Percentiles rank a stretch among this genome's conserved stretches.
Evolutionary conservation across 2,329 filamentous ascomycete genomes (phyloP).

Genomic region (Alternaria alternata): DNA sequence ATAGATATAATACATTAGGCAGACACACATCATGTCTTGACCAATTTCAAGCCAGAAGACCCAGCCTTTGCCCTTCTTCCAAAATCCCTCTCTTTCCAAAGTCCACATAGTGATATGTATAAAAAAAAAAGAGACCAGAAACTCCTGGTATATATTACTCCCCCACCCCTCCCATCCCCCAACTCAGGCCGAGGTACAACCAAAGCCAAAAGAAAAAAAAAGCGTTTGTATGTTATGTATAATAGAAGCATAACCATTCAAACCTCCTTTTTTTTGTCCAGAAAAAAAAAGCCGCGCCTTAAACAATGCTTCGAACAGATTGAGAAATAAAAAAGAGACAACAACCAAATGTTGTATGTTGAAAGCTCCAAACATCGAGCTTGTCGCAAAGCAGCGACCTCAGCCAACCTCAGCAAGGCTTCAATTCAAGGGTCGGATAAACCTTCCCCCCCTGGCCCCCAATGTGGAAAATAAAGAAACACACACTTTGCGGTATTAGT

Average conservation of each 20-base stretch:
- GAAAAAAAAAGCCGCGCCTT: not conserved
- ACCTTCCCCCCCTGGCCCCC: too few species aligned
- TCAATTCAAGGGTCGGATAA: too few species aligned
- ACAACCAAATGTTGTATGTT: not conserved
- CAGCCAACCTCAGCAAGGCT: too few species aligned
- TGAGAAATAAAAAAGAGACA: not conserved
- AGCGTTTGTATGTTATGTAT: not conserved
- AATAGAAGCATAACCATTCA: not conserved
- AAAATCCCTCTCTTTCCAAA: not conserved
- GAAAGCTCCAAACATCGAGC: too few species aligned
- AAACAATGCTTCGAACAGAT: not conserved
- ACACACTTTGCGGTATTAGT: not conserved
- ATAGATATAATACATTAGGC: not conserved
- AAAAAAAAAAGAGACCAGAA: not conserved
- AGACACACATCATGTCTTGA: not conserved
- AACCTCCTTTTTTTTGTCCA: not conserved
- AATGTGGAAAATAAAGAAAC: not conserved
- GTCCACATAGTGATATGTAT: not conserved
- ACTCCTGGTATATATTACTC: not conserved
- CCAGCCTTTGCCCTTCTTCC: not conserved
- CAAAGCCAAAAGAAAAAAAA: not conserved
- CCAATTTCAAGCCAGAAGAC: not conserved
- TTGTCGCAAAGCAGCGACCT: too few species aligned
- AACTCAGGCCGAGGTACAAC: not conserved
- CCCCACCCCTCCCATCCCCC: too few species aligned